Percentiles rank a stretch among this genome's conserved stretches.
Conservation (phyloP, 202 grass and related monocot genomes). For the Panicum virgatum region DNA sequence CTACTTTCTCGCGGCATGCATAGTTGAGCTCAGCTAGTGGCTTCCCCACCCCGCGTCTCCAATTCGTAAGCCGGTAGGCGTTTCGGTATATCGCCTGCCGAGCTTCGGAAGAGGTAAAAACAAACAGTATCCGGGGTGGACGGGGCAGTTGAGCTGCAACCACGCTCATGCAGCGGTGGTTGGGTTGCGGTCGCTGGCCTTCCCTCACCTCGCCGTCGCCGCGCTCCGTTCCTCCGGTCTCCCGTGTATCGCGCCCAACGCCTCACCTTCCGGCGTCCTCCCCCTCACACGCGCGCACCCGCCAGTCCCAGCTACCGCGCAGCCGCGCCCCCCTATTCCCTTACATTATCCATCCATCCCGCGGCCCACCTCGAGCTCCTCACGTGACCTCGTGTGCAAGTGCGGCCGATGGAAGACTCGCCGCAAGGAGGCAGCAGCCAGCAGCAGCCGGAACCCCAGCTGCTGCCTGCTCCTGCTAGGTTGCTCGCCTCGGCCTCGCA, state of each 20-base stretch:
- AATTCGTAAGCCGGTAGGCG: too few relatives aligned
- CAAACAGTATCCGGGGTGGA: neutral
- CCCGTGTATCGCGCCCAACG: too few relatives aligned
- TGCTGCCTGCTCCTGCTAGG: too few relatives aligned
- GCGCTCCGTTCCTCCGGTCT: neutral
- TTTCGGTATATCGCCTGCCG: neutral
- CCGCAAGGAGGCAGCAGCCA: neutral
- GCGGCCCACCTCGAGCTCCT: neutral
- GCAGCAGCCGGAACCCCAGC: neutral
- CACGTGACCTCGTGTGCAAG: too few relatives aligned
- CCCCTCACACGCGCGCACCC: conserved; percentile 26
- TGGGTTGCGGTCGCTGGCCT: conserved; percentile 52
- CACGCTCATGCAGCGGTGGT: conserved; percentile 37
- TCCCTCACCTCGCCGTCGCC: neutral
- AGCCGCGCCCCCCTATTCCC: conserved; percentile 38
- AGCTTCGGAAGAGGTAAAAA: neutral
- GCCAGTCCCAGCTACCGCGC: conserved; percentile 47
- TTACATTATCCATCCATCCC: neutral
- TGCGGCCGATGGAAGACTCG: conserved; percentile 20
- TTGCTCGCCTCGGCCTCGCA: conserved; percentile 13
- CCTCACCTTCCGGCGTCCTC: conserved; percentile 63
- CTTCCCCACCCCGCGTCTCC: too few relatives aligned
- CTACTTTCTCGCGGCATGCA: too few relatives aligned
- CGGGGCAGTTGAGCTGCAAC: conserved; percentile 12
- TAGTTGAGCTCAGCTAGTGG: too few relatives aligned